These are phyloP conservation scores for Geotrichum citri-aurantii DNA, from an alignment of 1,139 yeast genomes.

Conservation along the genomic window DNA sequence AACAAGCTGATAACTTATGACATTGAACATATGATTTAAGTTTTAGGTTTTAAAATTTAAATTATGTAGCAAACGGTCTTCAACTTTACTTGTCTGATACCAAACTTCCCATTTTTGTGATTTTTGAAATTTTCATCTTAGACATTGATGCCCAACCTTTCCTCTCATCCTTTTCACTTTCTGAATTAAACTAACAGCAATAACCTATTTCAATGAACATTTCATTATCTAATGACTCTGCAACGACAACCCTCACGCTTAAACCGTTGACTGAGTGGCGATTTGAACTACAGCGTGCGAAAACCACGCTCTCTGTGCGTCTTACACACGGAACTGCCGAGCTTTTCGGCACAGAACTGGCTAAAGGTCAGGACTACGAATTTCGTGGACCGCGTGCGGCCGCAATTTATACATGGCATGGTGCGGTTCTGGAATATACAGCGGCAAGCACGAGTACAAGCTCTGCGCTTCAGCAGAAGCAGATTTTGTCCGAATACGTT, in stretches of 20 bases:
- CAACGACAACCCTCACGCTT: neutral
- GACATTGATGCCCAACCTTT: neutral
- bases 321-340: constrained; percentile 69
- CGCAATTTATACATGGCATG: constrained; percentile 55
- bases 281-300: constrained; percentile 15
- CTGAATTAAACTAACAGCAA: neutral
- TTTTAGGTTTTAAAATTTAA: too few species aligned
- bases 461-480: constrained; percentile 6
- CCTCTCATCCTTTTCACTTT: neutral
- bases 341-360: constrained; percentile 87
- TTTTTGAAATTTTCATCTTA: neutral
- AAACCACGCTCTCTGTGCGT: constrained; percentile 14
- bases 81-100: too few species aligned
- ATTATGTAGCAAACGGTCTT: too few species aligned
- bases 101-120: neutral
- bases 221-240: neutral
- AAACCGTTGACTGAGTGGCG: constrained; percentile 19
- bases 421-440: constrained; percentile 43
- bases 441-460: constrained; percentile 1
- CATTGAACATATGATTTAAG: too few species aligned
- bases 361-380: constrained; percentile 58
- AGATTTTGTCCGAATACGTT: constrained; percentile 49
- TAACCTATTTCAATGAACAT: neutral
- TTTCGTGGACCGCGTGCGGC: constrained; percentile 52
- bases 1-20: too few species aligned